Percentiles rank a stretch among this genome's conserved stretches.
Conservation (phyloP, 139 green algal species). For the Edaphochlamys debaryana region DNA sequence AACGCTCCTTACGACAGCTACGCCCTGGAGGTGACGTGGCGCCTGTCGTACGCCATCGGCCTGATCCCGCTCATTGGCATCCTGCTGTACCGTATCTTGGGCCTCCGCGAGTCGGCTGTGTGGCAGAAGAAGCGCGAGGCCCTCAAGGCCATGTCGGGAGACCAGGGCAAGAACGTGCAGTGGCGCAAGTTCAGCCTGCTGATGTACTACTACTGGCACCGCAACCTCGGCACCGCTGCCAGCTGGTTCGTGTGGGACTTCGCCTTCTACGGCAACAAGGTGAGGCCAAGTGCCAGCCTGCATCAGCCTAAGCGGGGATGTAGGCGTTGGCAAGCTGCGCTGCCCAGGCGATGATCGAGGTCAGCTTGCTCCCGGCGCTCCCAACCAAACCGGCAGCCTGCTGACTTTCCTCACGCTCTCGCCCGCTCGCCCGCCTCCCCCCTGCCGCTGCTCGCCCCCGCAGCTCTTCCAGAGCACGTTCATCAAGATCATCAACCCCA, state of each 20-base stretch:
- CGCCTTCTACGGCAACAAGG: slow-evolving; percentile 63
- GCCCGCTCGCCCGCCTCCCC: too few relatives aligned
- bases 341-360: too few relatives aligned
- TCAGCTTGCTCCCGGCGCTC: too few relatives aligned
- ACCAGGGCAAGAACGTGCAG: not conserved
- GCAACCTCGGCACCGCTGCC: slow-evolving; percentile 34
- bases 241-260: slow-evolving; percentile 67
- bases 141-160: slow-evolving; percentile 18
- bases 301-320: too few relatives aligned
- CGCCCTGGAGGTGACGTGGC: slow-evolving; percentile 27
- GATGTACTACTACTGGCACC: slow-evolving; percentile 47
- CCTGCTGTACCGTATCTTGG: slow-evolving; percentile 28
- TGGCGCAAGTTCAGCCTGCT: slow-evolving; percentile 39
- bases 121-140: slow-evolving; percentile 38
- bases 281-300: too few relatives aligned
- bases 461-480: not conserved
- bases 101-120: slow-evolving; percentile 19
- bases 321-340: too few relatives aligned
- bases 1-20: not conserved
- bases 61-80: slow-evolving; percentile 37
- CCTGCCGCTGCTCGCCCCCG: too few relatives aligned
- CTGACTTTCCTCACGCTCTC: too few relatives aligned
- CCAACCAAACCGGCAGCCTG: too few relatives aligned
- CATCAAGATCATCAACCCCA: slow-evolving; percentile 41
- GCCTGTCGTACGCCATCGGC: slow-evolving; percentile 40